phyloP scores from a whole-genome alignment of 1,284 basidiomycete genomes.

The Puccinia coronata region DNA sequence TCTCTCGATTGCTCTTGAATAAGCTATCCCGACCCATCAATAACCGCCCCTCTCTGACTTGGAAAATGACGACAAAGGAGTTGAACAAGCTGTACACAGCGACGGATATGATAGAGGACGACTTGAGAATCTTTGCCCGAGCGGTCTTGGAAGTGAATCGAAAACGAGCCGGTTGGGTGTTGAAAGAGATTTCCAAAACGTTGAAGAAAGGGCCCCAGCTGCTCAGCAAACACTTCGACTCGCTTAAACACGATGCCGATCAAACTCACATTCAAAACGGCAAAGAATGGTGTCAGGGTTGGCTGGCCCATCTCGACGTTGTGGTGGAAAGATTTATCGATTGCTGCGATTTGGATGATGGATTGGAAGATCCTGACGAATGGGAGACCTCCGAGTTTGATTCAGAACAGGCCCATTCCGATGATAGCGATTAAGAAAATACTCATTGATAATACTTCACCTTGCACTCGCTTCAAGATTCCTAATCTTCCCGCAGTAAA shows the following conservation, averaged over 20 bases:
- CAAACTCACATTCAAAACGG: background rate
- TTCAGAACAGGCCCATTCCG: background rate
- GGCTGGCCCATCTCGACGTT: background rate
- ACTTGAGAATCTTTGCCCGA: background rate
- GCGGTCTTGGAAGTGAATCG: background rate
- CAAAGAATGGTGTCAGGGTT: background rate
- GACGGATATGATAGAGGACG: background rate
- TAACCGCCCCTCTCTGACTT: background rate
- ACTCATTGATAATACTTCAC: too few relatives aligned
- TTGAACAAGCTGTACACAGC: background rate
- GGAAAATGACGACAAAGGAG: background rate
- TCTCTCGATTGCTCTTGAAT: background rate
- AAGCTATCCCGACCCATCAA: constrained; percentile 8
- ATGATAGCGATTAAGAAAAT: background rate
- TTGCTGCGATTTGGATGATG: background rate
- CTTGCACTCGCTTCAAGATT: too few relatives aligned
- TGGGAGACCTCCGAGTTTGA: background rate
- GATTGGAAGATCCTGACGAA: background rate
- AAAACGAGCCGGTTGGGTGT: background rate
- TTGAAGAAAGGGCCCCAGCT: background rate
- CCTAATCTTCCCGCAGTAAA: too few relatives aligned
- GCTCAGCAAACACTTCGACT: background rate
- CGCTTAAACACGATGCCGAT: background rate
- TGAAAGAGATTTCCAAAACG: background rate
- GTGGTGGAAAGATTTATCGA: background rate